Base-by-base conservation (phyloP, 2,329 filamentous ascomycete species). In the Boeremia lycopersici region DNA sequence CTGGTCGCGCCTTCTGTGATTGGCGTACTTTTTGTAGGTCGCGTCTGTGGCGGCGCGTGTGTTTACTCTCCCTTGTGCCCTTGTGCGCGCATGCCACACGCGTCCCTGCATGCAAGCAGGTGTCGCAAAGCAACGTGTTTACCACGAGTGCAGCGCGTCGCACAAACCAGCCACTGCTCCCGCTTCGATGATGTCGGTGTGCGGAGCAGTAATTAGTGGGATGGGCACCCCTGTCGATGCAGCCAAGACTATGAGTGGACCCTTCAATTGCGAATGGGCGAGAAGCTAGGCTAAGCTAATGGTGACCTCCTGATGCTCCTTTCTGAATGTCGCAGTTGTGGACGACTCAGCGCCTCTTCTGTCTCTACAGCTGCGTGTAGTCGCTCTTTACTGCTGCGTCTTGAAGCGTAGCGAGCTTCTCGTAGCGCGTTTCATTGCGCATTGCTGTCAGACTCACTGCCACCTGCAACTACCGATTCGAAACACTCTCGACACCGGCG, bases 291-390 rank as follows among this genome's bases (percentile, higher is more conserved):
- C 48, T 51, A 56, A 56, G 43, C 48, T 52, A 51, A 56, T 51
- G 47, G 43, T 38, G 53, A 56, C 53, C 53, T 56, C 53, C 53
- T 56, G 53, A 56, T 56, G 53, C 48, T 51, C 53, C 53, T 56
- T 51, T 56, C 53, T 48, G 38, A 48, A 28, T 31, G 48, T 56
- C 43, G 39, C 47, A 36, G 53, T 48, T 43, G 47, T 51, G 53
- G 33, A 44, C 53, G 38, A 43, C 48, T 35, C 52, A 38, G 52
- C 52, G 52, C 36, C 42, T 52, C 48, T 56, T 35, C 30, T 51
- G 53, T 51, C 43, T 48, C 25, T 51, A 15, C 33, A 17, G 33
- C 43, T 48, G 48, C 43, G 43, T 41, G 38, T 35, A 44, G 43
- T 48, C 43, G 33, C 39, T 51, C 38, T 10, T 47, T 46, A n/a